Conservation (phyloP, 192 early-diverging fungal species). For the Backusella tarrabulga region DNA sequence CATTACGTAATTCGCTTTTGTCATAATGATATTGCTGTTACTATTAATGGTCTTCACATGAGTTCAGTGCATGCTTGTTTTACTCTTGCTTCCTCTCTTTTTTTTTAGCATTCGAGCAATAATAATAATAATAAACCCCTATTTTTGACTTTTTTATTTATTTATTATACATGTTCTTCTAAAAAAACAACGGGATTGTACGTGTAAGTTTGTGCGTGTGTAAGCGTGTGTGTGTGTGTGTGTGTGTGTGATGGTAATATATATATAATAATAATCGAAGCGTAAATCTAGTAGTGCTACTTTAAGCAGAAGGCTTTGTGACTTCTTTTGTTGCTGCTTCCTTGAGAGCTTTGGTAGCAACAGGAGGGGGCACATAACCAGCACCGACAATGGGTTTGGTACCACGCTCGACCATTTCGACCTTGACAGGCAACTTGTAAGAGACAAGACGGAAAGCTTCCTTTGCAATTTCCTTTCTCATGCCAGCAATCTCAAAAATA, state of each 20-base stretch:
- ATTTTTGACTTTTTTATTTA: neutral
- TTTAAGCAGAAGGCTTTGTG: neutral
- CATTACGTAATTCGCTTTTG: no score
- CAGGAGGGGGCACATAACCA: conserved; percentile 30
- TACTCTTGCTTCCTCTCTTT: neutral
- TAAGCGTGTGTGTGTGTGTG: neutral
- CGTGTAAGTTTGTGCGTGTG: no score
- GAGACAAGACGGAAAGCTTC: conserved; percentile 69
- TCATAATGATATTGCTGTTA: no score
- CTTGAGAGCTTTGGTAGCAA: neutral
- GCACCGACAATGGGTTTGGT: conserved; percentile 40
- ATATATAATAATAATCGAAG: neutral
- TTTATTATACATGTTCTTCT: neutral
- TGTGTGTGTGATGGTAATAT: neutral
- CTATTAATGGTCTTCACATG: neutral
- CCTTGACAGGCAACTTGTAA: conserved; percentile 64
- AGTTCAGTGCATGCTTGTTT: neutral
- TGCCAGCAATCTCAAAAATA: conserved; percentile 86
- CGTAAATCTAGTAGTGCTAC: neutral
- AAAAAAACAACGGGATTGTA: no score
- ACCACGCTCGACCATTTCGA: conserved; percentile 62
- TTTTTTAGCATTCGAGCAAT: no score
- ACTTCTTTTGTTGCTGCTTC: neutral
- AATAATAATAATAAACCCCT: neutral
- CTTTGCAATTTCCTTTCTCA: conserved; percentile 79